Conservation (phyloP, 495 filamentous ascomycete species). For the Letharia lupina region DNA sequence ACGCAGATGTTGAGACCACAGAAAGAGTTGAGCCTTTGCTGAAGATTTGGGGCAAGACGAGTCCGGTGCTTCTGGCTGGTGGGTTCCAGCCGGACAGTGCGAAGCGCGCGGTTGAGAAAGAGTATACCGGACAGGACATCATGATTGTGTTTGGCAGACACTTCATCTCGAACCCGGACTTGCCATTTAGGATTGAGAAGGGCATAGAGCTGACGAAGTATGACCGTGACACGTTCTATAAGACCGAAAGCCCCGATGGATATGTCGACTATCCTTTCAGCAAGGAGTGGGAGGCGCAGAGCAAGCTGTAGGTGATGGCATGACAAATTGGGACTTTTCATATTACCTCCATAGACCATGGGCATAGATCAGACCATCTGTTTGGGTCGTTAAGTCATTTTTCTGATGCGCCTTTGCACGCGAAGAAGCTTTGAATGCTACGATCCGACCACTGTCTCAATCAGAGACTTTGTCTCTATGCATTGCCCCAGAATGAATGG, state of each 20-base stretch:
- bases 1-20: slow-evolving; percentile 33
- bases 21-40: slow-evolving; percentile 48
- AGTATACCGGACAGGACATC: slow-evolving; percentile 46
- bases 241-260: slow-evolving; percentile 38
- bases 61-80: slow-evolving; percentile 54
- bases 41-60: slow-evolving; percentile 39
- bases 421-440: not conserved
- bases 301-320: not conserved
- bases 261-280: slow-evolving; percentile 61
- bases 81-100: slow-evolving; percentile 44
- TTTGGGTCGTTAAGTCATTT: not conserved
- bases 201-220: slow-evolving; percentile 49
- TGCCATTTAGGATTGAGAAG: slow-evolving; percentile 53
- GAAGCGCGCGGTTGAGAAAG: slow-evolving; percentile 42
- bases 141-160: slow-evolving; percentile 31
- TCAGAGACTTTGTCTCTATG: not conserved
- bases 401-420: not conserved
- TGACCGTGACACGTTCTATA: slow-evolving; percentile 54
- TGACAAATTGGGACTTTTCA: not conserved
- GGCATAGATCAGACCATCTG: not conserved
- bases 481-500: not conserved
- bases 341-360: not conserved
- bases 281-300: slow-evolving; percentile 34
- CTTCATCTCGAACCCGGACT: slow-evolving; percentile 65
- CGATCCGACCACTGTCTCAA: not conserved